These are phyloP conservation scores for Colletotrichum magnum DNA, from an alignment of 2,329 filamentous ascomycete species.

Conservation along the genomic window DNA sequence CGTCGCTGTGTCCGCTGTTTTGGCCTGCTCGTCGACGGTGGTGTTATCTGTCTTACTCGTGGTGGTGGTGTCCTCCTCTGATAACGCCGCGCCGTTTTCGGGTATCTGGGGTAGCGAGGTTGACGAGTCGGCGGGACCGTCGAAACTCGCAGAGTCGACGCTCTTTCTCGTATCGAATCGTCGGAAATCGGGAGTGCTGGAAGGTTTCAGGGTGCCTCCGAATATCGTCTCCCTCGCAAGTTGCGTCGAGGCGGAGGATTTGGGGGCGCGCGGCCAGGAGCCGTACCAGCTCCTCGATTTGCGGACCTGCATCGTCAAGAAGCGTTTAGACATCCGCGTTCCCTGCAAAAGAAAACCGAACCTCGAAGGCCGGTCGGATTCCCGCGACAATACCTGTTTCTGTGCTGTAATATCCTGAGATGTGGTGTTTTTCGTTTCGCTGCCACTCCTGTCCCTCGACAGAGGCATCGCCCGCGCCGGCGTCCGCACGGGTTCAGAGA, in stretches of 20 bases:
- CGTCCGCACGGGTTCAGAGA: slow-evolving; percentile 35
- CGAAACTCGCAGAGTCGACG: slow-evolving; percentile 48
- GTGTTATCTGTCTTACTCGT: slow-evolving; percentile 7
- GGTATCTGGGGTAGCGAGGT: slow-evolving; percentile 48
- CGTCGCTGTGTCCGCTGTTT: background rate
- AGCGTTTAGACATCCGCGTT: slow-evolving; percentile 11
- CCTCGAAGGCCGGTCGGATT: background rate
- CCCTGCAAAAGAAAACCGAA: background rate
- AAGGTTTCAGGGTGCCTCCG: slow-evolving; percentile 66
- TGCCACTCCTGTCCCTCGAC: slow-evolving; percentile 37
- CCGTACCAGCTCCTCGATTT: slow-evolving; percentile 75
- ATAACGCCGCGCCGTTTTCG: slow-evolving; percentile 42
- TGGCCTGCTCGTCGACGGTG: background rate
- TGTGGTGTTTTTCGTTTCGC: slow-evolving; percentile 31
- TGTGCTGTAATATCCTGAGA: slow-evolving; percentile 12
- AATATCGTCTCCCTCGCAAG: slow-evolving; percentile 73
- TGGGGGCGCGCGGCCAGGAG: slow-evolving; percentile 70
- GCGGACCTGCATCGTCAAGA: slow-evolving; percentile 55
- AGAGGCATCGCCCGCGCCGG: slow-evolving; percentile 33
- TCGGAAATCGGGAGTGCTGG: slow-evolving; percentile 62
- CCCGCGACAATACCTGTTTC: slow-evolving; percentile 36
- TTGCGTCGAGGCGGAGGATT: slow-evolving; percentile 71
- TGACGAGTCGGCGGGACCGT: slow-evolving; percentile 50
- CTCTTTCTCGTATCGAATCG: slow-evolving; percentile 64
- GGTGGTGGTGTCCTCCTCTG: slow-evolving; percentile 1